Percentiles rank a stretch among this genome's conserved stretches.
These are phyloP conservation scores for Fonsecaea erecta DNA, from an alignment of 2,329 filamentous ascomycete genomes.

Conservation along the genomic window DNA sequence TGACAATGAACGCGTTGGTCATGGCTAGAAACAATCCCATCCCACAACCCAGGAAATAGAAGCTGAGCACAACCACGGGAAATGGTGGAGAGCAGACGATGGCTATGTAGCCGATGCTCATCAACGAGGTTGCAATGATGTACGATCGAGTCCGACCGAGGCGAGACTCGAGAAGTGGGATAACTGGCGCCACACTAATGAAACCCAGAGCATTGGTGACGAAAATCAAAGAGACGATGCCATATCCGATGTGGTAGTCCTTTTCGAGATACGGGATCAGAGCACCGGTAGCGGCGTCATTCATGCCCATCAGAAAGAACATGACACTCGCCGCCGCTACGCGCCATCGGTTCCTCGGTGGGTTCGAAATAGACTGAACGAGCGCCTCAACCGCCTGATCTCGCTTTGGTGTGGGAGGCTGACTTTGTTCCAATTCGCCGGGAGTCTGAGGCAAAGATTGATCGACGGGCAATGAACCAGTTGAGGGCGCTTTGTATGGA, in stretches of 20 bases:
- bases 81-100: constrained; percentile 73
- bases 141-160: constrained; percentile 70
- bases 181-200: constrained; percentile 70
- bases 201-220: constrained; percentile 78
- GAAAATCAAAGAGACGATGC: constrained; percentile 80
- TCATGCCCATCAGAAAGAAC: constrained; percentile 72
- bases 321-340: constrained; percentile 67
- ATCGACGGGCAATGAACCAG: constrained; percentile 11
- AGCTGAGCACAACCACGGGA: constrained; percentile 67
- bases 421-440: constrained; percentile 39
- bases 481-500: constrained; percentile 13
- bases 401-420: constrained; percentile 32
- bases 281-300: constrained; percentile 76
- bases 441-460: constrained; percentile 31
- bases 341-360: constrained; percentile 70
- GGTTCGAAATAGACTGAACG: constrained; percentile 38
- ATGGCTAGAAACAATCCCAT: constrained; percentile 58
- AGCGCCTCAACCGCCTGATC: constrained; percentile 37
- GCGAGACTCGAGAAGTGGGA: constrained; percentile 65
- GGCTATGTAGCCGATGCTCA: constrained; percentile 66
- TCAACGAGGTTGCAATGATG: constrained; percentile 61
- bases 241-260: constrained; percentile 77
- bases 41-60: constrained; percentile 67
- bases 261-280: constrained; percentile 80
- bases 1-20: constrained; percentile 62